phyloP scores from a whole-genome alignment of 2,329 filamentous ascomycete species.

The Daldinia sp. region DNA sequence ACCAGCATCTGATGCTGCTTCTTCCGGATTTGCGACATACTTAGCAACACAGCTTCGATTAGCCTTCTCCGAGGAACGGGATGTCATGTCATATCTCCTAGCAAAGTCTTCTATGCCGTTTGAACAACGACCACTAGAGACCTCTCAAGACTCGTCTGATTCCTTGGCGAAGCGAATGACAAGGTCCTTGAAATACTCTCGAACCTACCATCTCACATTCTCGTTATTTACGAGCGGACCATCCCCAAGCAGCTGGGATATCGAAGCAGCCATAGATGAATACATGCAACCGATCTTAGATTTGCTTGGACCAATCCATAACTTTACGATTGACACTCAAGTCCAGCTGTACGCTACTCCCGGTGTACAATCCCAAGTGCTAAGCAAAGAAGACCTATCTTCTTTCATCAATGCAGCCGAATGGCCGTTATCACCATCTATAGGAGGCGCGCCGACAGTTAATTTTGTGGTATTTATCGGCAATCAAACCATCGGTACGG shows the following conservation, averaged over 20 bases:
- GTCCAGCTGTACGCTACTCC: constrained; percentile 91
- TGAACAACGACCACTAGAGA: constrained; percentile 59
- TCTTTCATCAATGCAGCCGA: constrained; percentile 98
- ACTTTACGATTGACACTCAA: constrained; percentile 96
- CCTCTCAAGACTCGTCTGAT: constrained; percentile 65
- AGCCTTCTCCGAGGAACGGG: constrained; percentile 88
- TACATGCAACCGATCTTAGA: constrained; percentile 86
- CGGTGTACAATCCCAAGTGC: constrained; percentile 70
- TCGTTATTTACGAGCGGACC: constrained; percentile 89
- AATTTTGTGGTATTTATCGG: constrained; percentile 96
- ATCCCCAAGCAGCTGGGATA: constrained; percentile 88
- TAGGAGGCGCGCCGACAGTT: constrained; percentile 91
- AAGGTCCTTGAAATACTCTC: constrained; percentile 88
- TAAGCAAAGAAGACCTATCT: constrained; percentile 88
- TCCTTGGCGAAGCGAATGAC: constrained; percentile 78
- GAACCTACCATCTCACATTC: constrained; percentile 95
- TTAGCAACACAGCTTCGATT: constrained; percentile 82
- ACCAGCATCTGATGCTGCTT: constrained; percentile 74
- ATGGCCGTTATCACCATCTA: constrained; percentile 95
- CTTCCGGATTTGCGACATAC: constrained; percentile 80
- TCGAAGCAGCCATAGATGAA: constrained; percentile 81
- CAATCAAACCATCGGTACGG: constrained; percentile 74
- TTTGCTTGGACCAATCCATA: constrained; percentile 84
- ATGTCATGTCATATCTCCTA: constrained; percentile 81
- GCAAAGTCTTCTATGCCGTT: constrained; percentile 68